Conservation (phyloP, 169 alveolate species). For the Plasmodium vivax region DNA sequence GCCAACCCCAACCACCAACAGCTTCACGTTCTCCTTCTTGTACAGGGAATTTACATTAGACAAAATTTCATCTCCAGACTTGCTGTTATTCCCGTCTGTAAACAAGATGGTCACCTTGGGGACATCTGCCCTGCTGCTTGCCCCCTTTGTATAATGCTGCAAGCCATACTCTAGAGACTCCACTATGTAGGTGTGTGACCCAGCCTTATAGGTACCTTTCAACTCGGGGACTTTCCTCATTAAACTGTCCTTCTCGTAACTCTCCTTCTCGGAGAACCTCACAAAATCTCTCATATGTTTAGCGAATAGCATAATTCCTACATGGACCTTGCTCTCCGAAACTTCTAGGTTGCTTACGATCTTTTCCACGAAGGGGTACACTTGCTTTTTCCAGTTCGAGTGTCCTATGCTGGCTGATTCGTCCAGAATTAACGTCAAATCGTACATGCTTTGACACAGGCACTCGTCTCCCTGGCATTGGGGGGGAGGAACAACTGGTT, state of each 20-base stretch:
- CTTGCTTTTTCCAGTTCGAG: conserved; percentile 47
- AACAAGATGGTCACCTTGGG: conserved; percentile 61
- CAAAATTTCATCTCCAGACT: conserved; percentile 21
- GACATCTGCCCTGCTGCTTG: conserved; percentile 18
- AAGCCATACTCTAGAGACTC: conserved; percentile 29
- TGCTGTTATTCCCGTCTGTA: conserved; percentile 63
- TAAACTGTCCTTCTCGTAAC: conserved; percentile 25
- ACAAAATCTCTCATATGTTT: conserved; percentile 46
- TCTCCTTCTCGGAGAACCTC: conserved; percentile 44
- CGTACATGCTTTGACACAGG: conserved; percentile 41
- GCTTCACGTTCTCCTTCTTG: conserved; percentile 53
- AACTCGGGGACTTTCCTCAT: conserved; percentile 2
- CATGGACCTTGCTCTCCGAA: conserved; percentile 24
- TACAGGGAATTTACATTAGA: conserved; percentile 27
- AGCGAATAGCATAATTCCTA: conserved; percentile 56
- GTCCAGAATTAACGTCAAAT: conserved; percentile 59
- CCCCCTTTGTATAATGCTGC: conserved; percentile 7
- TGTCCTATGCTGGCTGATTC: conserved; percentile 62
- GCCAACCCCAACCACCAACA: conserved; percentile 62
- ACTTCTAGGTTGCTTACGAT: conserved; percentile 18
- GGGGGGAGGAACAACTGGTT: not conserved
- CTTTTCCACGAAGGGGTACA: conserved; percentile 12
- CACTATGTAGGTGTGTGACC: conserved; percentile 57
- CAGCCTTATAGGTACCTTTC: conserved; percentile 23
- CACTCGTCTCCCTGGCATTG: conserved; percentile 60